Base-by-base conservation (phyloP, 78 protist genomes). In the Dictyostelium firmibasis region DNA sequence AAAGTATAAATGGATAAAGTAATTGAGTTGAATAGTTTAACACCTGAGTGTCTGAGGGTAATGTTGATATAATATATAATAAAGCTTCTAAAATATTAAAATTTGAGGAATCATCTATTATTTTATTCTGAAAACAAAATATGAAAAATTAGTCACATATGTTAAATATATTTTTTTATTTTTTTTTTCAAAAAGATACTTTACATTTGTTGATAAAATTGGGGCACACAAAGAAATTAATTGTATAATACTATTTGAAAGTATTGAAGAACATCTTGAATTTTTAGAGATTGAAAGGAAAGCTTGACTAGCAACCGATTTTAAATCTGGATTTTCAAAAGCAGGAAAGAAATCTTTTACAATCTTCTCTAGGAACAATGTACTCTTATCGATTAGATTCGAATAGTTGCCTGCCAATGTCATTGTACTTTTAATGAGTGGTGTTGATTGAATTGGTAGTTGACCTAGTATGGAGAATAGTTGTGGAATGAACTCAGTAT, bases 331-430 rank as follows among this genome's bases (percentile, higher is more conserved):
- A 79, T 88, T 88, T 60, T 69, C 33, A 38, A 88, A 79, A n/a
- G 93, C 93, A 11, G 93, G 93, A 5, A 88, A 77, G 29, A 88
- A 88, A 38, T 88, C 93, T 38, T 78, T 27, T 2, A 88, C 86
- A 47, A 88, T 50, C 31, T 88, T 88, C 16, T 72, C 60, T 0
- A 88, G 50, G 25, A 78, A 88, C 43, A 57, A 75, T 14, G 86
- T 64, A 62, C 82, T 88, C 50, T 88, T 76, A n/a, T 88, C 86
- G 18, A 88, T 23, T 33, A 88, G 43, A 44, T 88, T 76, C 16
- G 93, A 67, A 43, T 88, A 88, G 70, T 88, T 88, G n/a, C 93
- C 93, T 16, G 93, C 93, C 44, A 88, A 31, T 0, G 81, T 38
- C 64, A 88, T 88, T 1, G 86, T 79, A 36, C 85, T 77, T 44